Base-by-base conservation (phyloP, 2,329 filamentous ascomycete species). In the Penicillium digitatum region DNA sequence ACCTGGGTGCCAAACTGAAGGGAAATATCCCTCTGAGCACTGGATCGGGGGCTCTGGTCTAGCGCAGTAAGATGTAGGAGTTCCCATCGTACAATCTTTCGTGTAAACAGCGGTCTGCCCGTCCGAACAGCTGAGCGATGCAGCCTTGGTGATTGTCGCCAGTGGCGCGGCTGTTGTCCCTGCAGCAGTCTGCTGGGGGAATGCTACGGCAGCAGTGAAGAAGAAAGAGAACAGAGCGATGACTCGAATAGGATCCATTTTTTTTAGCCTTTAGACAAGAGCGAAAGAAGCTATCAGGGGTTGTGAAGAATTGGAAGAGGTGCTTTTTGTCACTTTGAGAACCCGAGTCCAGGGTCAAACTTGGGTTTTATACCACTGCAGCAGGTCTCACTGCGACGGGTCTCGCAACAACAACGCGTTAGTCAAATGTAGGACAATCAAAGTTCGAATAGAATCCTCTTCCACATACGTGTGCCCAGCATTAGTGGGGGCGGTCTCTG, bases 21-120 rank as follows among this genome's bases (percentile, higher is more conserved):
- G 64, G 48, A 63, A 68, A 18, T 47, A 66, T 5, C 63, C 64
- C 5, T 53, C 12, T 0, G 53, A 26, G n/a, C 65, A 68, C 18
- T 54, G 37, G 18, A 63, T 62, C 5, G 61, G 62, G 11, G 60
- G 52, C 18, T 40, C 27, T 3, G 56, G 55, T 16, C 59, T 64
- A 37, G 55, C 38, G 54, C 66, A 68, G 53, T 62, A 67, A 0
- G 62, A 61, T 2, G 64, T 43, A 2, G 65, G 54, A 22, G 48
- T 62, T 4, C 66, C 66, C 53, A 65, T 48, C 9, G 66, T 67
- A 44, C 66, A 68, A 31, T 67, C 66, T 0, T 57, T 67, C 4
- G 65, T 67, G 45, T 62, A 55, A 8, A 67, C 29, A 20, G 63
- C 29, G 5, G 62, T 66, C 27, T 63, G 60, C 6, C 63, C 64